Conservation (phyloP, 1,284 basidiomycete genomes). For the Mycosarcoma maydis region DNA sequence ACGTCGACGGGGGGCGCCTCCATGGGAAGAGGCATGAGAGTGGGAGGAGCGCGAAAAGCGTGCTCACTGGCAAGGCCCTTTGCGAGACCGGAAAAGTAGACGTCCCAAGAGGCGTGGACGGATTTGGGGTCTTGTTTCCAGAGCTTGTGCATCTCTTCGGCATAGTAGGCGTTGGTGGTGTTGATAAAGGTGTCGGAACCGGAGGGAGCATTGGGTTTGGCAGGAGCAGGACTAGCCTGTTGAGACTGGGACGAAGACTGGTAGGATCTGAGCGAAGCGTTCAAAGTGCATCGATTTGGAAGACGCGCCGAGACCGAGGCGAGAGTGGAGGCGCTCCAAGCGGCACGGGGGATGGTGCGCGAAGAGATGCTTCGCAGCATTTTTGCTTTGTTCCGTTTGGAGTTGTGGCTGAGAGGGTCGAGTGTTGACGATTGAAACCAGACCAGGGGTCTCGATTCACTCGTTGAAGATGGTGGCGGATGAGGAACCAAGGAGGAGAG, state of each 20-base stretch:
- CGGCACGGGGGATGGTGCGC: constrained; percentile 39
- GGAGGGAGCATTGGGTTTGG: constrained; percentile 54
- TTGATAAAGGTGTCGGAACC: constrained; percentile 59
- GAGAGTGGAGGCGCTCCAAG: constrained; percentile 38
- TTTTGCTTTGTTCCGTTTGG: too few species aligned
- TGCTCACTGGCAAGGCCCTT: constrained; percentile 83
- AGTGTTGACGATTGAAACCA: too few species aligned
- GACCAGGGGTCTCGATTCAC: constrained; percentile 8
- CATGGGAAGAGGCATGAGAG: constrained; percentile 74
- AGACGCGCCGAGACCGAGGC: constrained; percentile 41
- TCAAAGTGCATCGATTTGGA: constrained; percentile 19
- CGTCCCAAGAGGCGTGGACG: constrained; percentile 93
- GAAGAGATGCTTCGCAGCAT: constrained; percentile 53
- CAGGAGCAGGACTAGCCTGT: constrained; percentile 48
- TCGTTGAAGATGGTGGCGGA: background rate
- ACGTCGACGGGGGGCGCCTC: constrained; percentile 82
- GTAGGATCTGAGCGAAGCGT: constrained; percentile 32
- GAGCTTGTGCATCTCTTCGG: constrained; percentile 76
- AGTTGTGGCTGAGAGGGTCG: too few species aligned
- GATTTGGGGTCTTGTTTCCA: constrained; percentile 76
- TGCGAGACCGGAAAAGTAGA: constrained; percentile 93
- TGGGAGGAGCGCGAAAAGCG: constrained; percentile 86
- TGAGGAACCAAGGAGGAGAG: constrained; percentile 1
- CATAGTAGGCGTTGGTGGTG: constrained; percentile 92
- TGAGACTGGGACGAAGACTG: constrained; percentile 39